Evolutionary conservation across 108 stramenopile species (phyloP).

Genomic region (Cyclotella kingstonii): DNA sequence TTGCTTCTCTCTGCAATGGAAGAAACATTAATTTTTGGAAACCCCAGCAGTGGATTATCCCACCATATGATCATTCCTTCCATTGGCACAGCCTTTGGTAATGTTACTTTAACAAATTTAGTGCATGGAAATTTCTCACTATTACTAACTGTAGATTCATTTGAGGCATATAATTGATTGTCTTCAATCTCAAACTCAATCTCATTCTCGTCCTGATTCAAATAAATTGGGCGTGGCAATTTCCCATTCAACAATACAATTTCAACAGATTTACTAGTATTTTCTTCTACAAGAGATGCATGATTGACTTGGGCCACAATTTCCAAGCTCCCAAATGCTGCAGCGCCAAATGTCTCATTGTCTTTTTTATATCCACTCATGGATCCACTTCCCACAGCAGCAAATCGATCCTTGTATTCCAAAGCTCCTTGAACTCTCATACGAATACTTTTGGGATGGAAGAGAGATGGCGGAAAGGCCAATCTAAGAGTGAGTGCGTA

Average conservation of each 20-base stretch:
- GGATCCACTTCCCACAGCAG: constrained; percentile 40
- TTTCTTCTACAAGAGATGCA: not conserved
- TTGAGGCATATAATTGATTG: not conserved
- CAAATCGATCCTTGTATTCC: constrained; percentile 32
- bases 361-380: constrained; percentile 13
- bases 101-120: constrained; percentile 23
- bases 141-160: not conserved
- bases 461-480: constrained; percentile 16
- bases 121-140: not conserved
- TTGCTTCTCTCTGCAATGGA: constrained; percentile 13
- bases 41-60: constrained; percentile 27
- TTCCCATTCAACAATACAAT: constrained; percentile 25
- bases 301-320: constrained; percentile 8
- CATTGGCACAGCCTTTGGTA: constrained; percentile 49
- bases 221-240: constrained; percentile 35
- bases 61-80: constrained; percentile 41
- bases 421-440: constrained; percentile 34
- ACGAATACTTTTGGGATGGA: constrained; percentile 25
- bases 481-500: constrained; percentile 17
- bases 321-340: constrained; percentile 22
- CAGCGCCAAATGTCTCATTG: not conserved
- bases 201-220: constrained; percentile 37
- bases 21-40: constrained; percentile 28
- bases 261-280: constrained; percentile 4
- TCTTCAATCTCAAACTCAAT: constrained; percentile 45